These are phyloP conservation scores for Pleurostoma richardsiae DNA, from an alignment of 2,329 filamentous ascomycete species.

Conservation along the genomic window DNA sequence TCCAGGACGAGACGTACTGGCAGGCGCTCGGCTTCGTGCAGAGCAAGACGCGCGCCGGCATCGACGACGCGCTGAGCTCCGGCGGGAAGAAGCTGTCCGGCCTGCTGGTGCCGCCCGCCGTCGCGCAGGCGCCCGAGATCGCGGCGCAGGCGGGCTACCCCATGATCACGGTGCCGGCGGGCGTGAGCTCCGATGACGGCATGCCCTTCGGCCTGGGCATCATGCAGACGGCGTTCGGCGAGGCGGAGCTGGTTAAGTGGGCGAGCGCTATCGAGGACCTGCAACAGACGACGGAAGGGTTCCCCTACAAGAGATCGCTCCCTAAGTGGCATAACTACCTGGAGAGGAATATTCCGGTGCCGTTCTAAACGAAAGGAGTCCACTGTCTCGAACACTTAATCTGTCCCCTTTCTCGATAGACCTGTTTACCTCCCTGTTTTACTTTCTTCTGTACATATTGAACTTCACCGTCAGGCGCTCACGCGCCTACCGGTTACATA, in stretches of 20 bases:
- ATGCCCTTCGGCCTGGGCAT: slow-evolving; percentile 60
- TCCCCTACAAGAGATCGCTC: slow-evolving; percentile 37
- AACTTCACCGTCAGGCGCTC: too few species aligned
- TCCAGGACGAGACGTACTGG: slow-evolving; percentile 60
- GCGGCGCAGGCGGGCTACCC: slow-evolving; percentile 74
- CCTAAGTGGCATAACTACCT: slow-evolving; percentile 50
- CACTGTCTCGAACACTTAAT: too few species aligned
- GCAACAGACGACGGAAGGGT: slow-evolving; percentile 33
- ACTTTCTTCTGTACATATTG: too few species aligned
- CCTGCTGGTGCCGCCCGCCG: slow-evolving; percentile 63
- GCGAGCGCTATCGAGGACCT: slow-evolving; percentile 60
- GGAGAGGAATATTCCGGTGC: slow-evolving; percentile 34
- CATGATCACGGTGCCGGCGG: slow-evolving; percentile 63
- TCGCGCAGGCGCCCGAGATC: slow-evolving; percentile 63
- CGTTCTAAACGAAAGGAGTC: background rate
- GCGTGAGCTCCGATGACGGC: slow-evolving; percentile 44
- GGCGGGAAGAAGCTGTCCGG: slow-evolving; percentile 47
- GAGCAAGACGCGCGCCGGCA: slow-evolving; percentile 58
- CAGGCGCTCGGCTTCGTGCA: slow-evolving; percentile 60
- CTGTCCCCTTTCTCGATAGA: too few species aligned
- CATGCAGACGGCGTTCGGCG: slow-evolving; percentile 56
- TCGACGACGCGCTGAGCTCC: slow-evolving; percentile 59
- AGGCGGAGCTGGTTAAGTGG: slow-evolving; percentile 52
- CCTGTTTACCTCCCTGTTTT: too few species aligned
- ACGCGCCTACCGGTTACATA: too few species aligned